Evolutionary conservation across 345 rosid species (phyloP).

Genomic region (Erysimum cheiranthoides): DNA sequence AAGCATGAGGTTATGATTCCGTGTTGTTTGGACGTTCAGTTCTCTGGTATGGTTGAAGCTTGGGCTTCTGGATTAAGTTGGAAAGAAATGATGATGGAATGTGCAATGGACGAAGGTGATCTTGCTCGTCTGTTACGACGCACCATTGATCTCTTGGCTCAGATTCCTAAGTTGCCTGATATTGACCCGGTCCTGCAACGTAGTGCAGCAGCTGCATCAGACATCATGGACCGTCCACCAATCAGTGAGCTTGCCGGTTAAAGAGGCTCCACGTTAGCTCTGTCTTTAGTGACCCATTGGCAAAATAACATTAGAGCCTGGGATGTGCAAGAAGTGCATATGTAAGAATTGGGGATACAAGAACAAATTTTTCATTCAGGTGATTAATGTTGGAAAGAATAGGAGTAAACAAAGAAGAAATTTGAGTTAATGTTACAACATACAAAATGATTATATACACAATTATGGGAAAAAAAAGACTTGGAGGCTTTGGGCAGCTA

Average conservation of each 20-base stretch:
- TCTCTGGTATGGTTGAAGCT: constrained; percentile 98
- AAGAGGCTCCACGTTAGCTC: constrained; percentile 15
- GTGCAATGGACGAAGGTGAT: constrained; percentile 98
- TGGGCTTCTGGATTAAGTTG: constrained; percentile 97
- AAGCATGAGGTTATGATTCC: constrained; percentile 79
- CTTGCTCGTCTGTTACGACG: constrained; percentile 84
- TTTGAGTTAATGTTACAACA: constrained; percentile 42
- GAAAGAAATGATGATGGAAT: constrained; percentile 96
- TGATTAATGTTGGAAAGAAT: constrained; percentile 46
- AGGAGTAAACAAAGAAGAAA: constrained; percentile 27
- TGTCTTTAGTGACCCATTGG: constrained; percentile 20
- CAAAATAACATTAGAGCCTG: constrained; percentile 16
- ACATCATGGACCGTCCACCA: constrained; percentile 92
- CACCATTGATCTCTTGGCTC: constrained; percentile 82
- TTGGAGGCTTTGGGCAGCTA: constrained; percentile 16
- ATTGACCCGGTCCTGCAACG: constrained; percentile 67
- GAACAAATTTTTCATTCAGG: constrained; percentile 38
- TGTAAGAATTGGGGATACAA: constrained; percentile 32
- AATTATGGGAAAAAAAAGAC: constrained; percentile 18
- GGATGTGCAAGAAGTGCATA: constrained; percentile 20
- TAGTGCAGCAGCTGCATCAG: constrained; percentile 67
- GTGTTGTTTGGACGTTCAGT: constrained; percentile 80
- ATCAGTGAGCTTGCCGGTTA: constrained; percentile 90
- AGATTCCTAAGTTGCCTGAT: constrained; percentile 93
- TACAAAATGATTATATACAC: constrained; percentile 38